A percentile compares a stretch with the other conserved stretches of the same genome.
Conservation (phyloP, 176 grass and related monocot genomes). For the Alloteropsis semialata region DNA sequence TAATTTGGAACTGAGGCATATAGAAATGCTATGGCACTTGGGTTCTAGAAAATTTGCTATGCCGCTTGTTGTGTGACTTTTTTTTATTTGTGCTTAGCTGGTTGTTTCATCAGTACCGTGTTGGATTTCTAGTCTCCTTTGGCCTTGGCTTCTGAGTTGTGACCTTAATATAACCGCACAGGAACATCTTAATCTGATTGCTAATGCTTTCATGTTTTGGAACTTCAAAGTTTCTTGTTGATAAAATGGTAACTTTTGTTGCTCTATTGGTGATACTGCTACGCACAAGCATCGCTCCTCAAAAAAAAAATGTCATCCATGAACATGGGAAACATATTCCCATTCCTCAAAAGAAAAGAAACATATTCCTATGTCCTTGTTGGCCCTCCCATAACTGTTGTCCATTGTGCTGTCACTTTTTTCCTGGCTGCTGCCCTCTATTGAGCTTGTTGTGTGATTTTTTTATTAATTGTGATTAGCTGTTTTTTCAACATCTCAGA, state of each 20-base stretch:
- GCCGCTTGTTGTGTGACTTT: not conserved
- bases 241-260: not conserved
- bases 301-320: not conserved
- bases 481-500: too few relatives aligned
- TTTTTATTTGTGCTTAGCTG: not conserved
- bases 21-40: too few relatives aligned
- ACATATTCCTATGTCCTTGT: not conserved
- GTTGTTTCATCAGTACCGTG: not conserved
- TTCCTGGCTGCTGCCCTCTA: not conserved
- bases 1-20: too few relatives aligned
- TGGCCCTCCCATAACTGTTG: not conserved
- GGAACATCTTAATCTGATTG: not conserved
- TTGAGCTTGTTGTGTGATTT: too few relatives aligned
- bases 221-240: not conserved
- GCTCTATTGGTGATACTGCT: not conserved
- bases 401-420: not conserved
- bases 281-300: not conserved
- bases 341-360: not conserved
- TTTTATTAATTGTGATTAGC: too few relatives aligned
- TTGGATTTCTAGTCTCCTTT: not conserved
- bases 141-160: not conserved
- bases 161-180: not conserved
- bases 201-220: not conserved
- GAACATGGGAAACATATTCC: not conserved
- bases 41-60: too few relatives aligned